Conservation (phyloP, 176 grass and related monocot genomes). For the Phragmites australis region DNA sequence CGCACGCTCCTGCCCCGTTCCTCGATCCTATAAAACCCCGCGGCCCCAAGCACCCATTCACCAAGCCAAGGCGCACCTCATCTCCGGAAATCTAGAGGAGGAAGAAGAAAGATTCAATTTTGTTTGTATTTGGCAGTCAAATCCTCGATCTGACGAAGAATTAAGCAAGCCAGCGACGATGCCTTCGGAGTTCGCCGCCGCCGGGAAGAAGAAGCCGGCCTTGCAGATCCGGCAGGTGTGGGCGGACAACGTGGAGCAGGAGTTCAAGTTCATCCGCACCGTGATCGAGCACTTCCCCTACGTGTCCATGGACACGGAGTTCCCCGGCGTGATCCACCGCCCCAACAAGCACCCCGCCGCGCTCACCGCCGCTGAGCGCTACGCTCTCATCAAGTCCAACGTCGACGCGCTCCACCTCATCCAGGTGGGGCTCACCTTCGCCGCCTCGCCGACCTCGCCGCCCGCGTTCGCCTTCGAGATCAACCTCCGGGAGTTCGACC, state of each 20-base stretch:
- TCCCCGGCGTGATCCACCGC: slow-evolving; percentile 71
- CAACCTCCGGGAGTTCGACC: slow-evolving; percentile 92
- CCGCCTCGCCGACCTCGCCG: slow-evolving; percentile 35
- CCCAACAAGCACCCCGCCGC: slow-evolving; percentile 42
- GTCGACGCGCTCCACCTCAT: slow-evolving; percentile 88
- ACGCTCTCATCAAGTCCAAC: slow-evolving; percentile 66
- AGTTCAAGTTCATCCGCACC: slow-evolving; percentile 62
- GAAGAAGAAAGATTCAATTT: too few species aligned
- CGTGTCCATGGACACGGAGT: slow-evolving; percentile 94
- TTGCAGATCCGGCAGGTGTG: slow-evolving; percentile 76
- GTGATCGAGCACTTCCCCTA: slow-evolving; percentile 55
- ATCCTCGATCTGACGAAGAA: too few species aligned
- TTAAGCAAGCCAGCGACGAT: too few species aligned
- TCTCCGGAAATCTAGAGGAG: not conserved
- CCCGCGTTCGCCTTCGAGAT: slow-evolving; percentile 65
- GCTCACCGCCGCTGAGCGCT: slow-evolving; percentile 56
- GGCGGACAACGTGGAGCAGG: slow-evolving; percentile 70
- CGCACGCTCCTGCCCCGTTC: not conserved
- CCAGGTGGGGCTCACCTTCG: slow-evolving; percentile 77
- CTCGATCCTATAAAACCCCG: slow-evolving; percentile 10
- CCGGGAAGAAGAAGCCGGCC: not conserved
- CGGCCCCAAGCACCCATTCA: not conserved
- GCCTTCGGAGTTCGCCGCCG: too few species aligned
- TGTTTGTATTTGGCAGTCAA: too few species aligned
- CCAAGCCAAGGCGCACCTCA: not conserved